phyloP scores from a whole-genome alignment of 805 yeast species.

The Pichia ethanolica region DNA sequence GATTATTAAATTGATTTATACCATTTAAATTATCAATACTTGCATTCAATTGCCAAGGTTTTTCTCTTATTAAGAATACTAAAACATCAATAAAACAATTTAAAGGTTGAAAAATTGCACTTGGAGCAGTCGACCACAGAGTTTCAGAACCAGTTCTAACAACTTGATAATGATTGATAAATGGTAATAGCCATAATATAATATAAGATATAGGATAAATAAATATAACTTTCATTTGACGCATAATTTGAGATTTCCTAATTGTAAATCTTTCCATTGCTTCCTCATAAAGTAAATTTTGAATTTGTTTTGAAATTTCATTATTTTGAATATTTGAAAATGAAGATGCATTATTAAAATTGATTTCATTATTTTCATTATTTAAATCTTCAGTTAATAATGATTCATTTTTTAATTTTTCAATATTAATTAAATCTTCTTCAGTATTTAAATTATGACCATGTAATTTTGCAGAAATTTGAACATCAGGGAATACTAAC shows the following conservation, averaged over 20 bases:
- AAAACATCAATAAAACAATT: slow-evolving; percentile 70
- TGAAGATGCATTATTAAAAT: background rate
- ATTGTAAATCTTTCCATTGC: slow-evolving; percentile 53
- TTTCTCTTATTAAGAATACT: slow-evolving; percentile 71
- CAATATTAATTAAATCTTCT: slow-evolving; percentile 22
- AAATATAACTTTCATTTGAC: slow-evolving; percentile 73
- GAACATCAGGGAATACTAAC: slow-evolving; percentile 28
- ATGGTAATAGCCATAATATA: slow-evolving; percentile 76
- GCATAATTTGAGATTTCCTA: slow-evolving; percentile 59
- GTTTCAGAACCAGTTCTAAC: slow-evolving; percentile 46
- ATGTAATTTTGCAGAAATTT: slow-evolving; percentile 23
- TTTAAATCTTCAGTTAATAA: background rate
- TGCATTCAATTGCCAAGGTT: slow-evolving; percentile 54
- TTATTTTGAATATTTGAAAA: slow-evolving; percentile 6
- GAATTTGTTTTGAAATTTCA: slow-evolving; percentile 26
- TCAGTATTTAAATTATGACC: slow-evolving; percentile 23
- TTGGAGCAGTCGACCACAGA: slow-evolving; percentile 57
- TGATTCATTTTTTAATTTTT: slow-evolving; percentile 14
- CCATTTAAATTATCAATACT: slow-evolving; percentile 18
- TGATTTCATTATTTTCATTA: background rate
- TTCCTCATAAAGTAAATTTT: slow-evolving; percentile 43
- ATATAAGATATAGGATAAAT: slow-evolving; percentile 80
- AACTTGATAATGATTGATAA: slow-evolving; percentile 45
- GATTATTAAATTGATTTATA: background rate
- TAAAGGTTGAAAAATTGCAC: slow-evolving; percentile 75